These are phyloP conservation scores for Pachysandra terminalis DNA, from an alignment of 164 flowering plant species.

Conservation along the genomic window DNA sequence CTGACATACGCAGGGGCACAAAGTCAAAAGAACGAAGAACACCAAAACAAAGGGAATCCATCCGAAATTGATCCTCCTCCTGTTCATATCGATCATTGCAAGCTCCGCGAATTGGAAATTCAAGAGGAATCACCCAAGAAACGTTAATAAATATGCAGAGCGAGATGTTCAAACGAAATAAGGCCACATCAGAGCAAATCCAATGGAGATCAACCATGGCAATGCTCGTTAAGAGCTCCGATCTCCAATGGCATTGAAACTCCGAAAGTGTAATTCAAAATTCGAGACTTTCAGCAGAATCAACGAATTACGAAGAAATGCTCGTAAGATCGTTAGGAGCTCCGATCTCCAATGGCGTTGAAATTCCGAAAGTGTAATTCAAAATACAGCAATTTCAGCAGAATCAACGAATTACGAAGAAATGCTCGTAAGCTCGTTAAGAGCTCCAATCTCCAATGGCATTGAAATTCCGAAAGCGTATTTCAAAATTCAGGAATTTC, in stretches of 20 bases:
- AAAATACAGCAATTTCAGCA: background rate
- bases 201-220: background rate
- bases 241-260: background rate
- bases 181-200: background rate
- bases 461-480: background rate
- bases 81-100: constrained; percentile 4
- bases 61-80: constrained; percentile 6
- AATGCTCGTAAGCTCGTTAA: background rate
- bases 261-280: background rate
- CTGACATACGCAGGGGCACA: constrained; percentile 1
- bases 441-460: background rate
- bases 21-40: constrained; percentile 8
- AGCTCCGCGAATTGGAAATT: background rate
- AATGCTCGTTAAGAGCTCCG: background rate
- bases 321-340: background rate
- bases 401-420: background rate
- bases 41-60: constrained; percentile 11
- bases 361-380: background rate
- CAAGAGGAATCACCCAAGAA: background rate
- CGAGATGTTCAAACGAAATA: background rate
- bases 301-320: background rate
- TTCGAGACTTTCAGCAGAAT: background rate
- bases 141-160: background rate
- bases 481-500: background rate
- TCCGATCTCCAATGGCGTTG: background rate